Evolutionary conservation across 2,329 filamentous ascomycete genomes (phyloP).

Genomic region (Sphaceloma murrayae): DNA sequence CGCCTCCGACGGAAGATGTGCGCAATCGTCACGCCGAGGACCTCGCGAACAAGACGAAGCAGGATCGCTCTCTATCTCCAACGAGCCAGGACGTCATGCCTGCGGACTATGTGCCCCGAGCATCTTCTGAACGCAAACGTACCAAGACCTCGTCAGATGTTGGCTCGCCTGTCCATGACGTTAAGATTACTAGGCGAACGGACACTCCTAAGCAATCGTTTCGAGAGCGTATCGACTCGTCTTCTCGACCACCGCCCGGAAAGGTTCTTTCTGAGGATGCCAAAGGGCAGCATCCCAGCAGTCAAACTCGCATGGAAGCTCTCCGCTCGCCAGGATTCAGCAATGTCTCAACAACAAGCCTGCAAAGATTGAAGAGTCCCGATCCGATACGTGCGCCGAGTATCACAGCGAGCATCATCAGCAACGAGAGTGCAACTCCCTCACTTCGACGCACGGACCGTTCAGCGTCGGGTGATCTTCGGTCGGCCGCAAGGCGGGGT

Average conservation of each 20-base stretch:
- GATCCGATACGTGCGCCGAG: conserved; percentile 53
- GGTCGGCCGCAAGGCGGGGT: conserved; percentile 55
- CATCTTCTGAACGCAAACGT: conserved; percentile 10
- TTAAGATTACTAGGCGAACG: conserved; percentile 31
- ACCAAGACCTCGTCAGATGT: conserved; percentile 28
- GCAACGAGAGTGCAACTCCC: conserved; percentile 52
- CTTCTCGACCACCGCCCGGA: neutral
- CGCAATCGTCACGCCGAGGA: neutral
- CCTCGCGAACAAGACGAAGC: neutral
- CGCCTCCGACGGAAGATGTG: conserved; percentile 28
- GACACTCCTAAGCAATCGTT: conserved; percentile 32
- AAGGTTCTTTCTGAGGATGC: neutral
- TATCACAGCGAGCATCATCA: conserved; percentile 49
- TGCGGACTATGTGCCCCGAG: conserved; percentile 12
- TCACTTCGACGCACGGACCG: conserved; percentile 61
- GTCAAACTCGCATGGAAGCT: conserved; percentile 22
- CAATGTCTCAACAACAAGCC: conserved; percentile 36
- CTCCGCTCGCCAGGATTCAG: conserved; percentile 35
- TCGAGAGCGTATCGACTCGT: conserved; percentile 23
- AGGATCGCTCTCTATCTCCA: neutral
- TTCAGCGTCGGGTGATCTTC: conserved; percentile 65
- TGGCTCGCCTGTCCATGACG: conserved; percentile 32
- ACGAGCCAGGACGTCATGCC: neutral
- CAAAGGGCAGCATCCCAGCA: neutral
- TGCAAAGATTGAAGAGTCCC: conserved; percentile 33